Base-by-base conservation (phyloP, 495 filamentous ascomycete genomes). In the Umbilicaria muhlenbergii region DNA sequence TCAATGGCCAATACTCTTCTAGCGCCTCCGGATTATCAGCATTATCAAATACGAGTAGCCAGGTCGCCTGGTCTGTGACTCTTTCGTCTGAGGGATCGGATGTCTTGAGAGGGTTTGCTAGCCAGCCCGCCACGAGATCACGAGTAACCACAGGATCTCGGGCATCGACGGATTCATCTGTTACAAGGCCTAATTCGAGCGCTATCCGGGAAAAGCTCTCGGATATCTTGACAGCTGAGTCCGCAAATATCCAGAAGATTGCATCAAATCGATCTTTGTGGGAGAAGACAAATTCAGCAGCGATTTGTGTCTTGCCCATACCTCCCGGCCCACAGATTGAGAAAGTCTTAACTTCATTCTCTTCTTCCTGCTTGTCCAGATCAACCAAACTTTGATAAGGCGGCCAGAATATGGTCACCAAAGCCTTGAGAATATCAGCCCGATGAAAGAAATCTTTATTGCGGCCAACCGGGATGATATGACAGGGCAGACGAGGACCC, bases 41-140 rank as follows among this genome's bases (percentile, higher is more conserved):
- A 34, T 64, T 62, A 46, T 68, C 64, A 39, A 63, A 65, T 33
- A 68, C 53, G 13, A 68, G 31, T 3, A 68, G 45, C 61, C 64
- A 68, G 4, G 43, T 53, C 17, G 57, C 56, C 38, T 53, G 42
- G 36, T 41, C 15, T 14, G 41, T 33, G 17, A 35, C n/a, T 28
- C 36, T 28, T 11, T 51, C 43, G 44, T 53, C 40, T 10, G 46
- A 11, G 31, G 18, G 11, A 42, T 42, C 35, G 17, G 17, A 35
- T 28, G 44, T 11, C n/a, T 50, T 42, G 46, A 11, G 47, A 31
- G 62, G 59, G 42, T 55, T 58, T 31, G 42, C 44, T 10, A 63
- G 53, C 60, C 54, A 67, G 13, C 55, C 50, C 56, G 54, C 65
- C 18, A 58, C 58, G 39, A 58, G 4, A 16, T 61, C 54, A 13